These are phyloP conservation scores for Erigeron canadensis DNA, from an alignment of 129 eudicot genomes.

Conservation along the genomic window DNA sequence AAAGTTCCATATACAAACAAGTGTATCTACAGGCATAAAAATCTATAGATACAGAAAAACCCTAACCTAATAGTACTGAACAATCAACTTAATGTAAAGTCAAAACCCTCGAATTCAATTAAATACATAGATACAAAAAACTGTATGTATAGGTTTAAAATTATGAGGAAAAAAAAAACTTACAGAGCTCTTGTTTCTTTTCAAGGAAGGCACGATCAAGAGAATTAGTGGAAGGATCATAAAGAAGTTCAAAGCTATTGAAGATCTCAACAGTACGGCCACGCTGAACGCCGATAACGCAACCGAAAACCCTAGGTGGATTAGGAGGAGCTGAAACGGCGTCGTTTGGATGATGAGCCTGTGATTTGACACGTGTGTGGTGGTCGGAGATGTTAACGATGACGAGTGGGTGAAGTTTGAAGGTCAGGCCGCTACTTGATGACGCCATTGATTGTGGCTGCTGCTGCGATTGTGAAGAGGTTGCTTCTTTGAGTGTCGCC, in stretches of 20 bases:
- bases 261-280: constrained; percentile 97
- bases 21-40: too few species aligned
- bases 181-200: constrained; percentile 96
- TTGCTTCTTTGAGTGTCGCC: constrained; percentile 27
- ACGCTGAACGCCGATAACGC: constrained; percentile 88
- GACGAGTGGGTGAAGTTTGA: constrained; percentile 96
- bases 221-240: constrained; percentile 53
- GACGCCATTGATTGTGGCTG: constrained; percentile 52
- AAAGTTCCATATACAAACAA: too few species aligned
- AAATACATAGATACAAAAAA: not conserved
- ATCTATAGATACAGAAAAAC: not conserved
- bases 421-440: constrained; percentile 86
- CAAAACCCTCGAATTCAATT: constrained; percentile 22
- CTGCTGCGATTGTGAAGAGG: not conserved
- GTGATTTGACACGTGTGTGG: constrained; percentile 81
- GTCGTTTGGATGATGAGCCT: constrained; percentile 46
- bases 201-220: constrained; percentile 85
- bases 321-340: constrained; percentile 23
- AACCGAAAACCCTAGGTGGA: constrained; percentile 72
- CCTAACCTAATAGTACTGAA: not conserved
- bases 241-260: constrained; percentile 89
- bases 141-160: not conserved
- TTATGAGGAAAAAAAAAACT: constrained; percentile 20
- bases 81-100: not conserved
- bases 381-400: constrained; percentile 94